Base-by-base conservation (phyloP, 164 flowering plant species). In the Sextonia rubra region DNA sequence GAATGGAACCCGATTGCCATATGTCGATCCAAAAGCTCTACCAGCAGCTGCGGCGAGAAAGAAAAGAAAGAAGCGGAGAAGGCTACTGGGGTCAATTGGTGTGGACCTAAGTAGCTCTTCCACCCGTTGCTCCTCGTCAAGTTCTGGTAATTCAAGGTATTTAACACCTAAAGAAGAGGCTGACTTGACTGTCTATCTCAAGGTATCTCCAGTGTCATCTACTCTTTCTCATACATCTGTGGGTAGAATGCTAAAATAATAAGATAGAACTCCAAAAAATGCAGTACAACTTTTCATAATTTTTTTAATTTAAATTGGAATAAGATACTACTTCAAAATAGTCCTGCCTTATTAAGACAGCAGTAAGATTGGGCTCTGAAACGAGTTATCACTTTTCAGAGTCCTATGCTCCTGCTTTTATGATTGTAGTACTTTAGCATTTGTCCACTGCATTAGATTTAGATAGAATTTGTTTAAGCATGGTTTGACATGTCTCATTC, bases 111-210 rank as follows among this genome's bases (percentile, higher is more conserved):
- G 64, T 32, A 64, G 47, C 49, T 20, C 12, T 61, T 11, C 32
- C 18, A 11, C n/a, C 55, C 20, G 11, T 4, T 15, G 37, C 23
- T 18, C 25, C 18, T 55, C 69, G 27, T 29, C 47, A 1, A 65
- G 71, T 62, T 62, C 73, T 55, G 60, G 61, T 1, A 12, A 68
- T 24, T 71, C 74, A 22, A 32, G 24, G n/a, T 67, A 37, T 66
- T 73, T 87, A 68, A 83, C 82, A 29, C 47, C 78, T 3, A 74
- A 56, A 75, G 82, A 85, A 73, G 93, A 87, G 73, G 88, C 84
- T 4, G 80, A 84, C 58, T 76, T 78, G 72, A 79, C 85, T 52
- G 47, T 80, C 18, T 70, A 75, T 62, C 81, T 89, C 79, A 83
- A 86, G 88, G 93, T 89, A 75, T 26, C 47, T 8, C 64, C 29